Conservation (phyloP, 257 asterid species). For the Nicotiana knightiana region DNA sequence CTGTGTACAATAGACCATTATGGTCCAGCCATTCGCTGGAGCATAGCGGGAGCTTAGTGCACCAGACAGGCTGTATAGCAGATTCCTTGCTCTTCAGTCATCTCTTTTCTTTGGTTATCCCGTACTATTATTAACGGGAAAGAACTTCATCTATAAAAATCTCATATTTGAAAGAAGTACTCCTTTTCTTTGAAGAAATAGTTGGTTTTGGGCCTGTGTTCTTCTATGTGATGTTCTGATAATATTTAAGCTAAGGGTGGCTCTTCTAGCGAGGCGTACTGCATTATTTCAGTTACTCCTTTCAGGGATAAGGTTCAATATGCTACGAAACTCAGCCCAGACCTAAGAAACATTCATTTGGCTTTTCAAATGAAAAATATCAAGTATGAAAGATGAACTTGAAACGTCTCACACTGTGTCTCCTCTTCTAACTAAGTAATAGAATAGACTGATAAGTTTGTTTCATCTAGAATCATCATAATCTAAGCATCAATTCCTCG, state of each 20-base stretch:
- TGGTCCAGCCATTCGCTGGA: no score
- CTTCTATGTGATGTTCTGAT: neutral
- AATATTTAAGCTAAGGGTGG: neutral
- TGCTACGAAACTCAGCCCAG: neutral
- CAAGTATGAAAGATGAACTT: neutral
- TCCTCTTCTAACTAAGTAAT: neutral
- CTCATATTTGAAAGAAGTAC: neutral
- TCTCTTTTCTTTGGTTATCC: neutral
- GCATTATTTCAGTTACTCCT: neutral
- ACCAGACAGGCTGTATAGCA: neutral
- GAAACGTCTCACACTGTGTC: neutral
- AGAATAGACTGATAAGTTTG: neutral
- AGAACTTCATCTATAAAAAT: neutral
- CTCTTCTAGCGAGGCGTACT: neutral
- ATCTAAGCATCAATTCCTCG: neutral
- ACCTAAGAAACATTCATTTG: neutral
- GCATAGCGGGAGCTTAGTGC: no score
- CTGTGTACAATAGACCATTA: no score
- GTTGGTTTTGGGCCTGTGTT: neutral
- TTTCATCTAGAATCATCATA: neutral
- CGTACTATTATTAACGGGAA: neutral
- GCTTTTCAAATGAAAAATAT: neutral
- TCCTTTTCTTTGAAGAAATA: neutral
- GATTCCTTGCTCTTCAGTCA: neutral
- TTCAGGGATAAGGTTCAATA: neutral